These are phyloP conservation scores for Fusarium zealandicum DNA, from an alignment of 2,329 filamentous ascomycete species.

Conservation along the genomic window DNA sequence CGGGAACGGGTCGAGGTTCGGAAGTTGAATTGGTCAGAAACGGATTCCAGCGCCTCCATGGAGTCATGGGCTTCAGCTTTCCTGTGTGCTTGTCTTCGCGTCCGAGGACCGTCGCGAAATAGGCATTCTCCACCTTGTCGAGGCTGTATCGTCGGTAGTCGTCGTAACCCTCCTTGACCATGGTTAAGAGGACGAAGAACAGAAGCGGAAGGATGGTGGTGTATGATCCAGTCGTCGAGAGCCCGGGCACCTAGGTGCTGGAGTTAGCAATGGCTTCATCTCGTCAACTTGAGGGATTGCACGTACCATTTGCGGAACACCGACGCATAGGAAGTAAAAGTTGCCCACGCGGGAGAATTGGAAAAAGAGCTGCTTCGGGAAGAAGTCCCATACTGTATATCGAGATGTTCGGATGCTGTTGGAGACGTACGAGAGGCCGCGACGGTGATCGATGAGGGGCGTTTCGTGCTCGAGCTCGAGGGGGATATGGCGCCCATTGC, in stretches of 20 bases:
- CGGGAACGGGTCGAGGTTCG: constrained; percentile 46
- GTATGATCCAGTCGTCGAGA: constrained; percentile 77
- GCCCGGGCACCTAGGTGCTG: constrained; percentile 62
- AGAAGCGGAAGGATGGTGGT: constrained; percentile 77
- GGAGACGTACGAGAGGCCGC: constrained; percentile 58
- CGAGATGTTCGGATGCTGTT: constrained; percentile 81
- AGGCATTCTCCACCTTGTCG: constrained; percentile 80
- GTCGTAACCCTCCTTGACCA: constrained; percentile 87
- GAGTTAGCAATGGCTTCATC: constrained; percentile 16
- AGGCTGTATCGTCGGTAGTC: constrained; percentile 81
- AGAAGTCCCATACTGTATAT: constrained; percentile 84
- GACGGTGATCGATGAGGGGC: constrained; percentile 58
- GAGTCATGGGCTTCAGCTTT: constrained; percentile 33
- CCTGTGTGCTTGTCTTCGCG: constrained; percentile 46
- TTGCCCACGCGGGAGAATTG: constrained; percentile 89
- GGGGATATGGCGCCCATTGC: constrained; percentile 68
- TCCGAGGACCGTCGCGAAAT: constrained; percentile 56
- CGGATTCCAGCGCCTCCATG: constrained; percentile 44
- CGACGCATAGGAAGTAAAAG: constrained; percentile 85
- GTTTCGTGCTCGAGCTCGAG: constrained; percentile 49
- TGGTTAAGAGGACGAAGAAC: constrained; percentile 81
- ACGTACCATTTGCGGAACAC: constrained; percentile 75
- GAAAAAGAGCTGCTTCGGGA: constrained; percentile 84
- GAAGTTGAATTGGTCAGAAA: constrained; percentile 43
- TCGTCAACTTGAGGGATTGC: not conserved